Evolutionary conservation across 306 rosid species (phyloP), one percentile per base, ranked within the genome.

Genomic region (Ceratonia siliqua): DNA sequence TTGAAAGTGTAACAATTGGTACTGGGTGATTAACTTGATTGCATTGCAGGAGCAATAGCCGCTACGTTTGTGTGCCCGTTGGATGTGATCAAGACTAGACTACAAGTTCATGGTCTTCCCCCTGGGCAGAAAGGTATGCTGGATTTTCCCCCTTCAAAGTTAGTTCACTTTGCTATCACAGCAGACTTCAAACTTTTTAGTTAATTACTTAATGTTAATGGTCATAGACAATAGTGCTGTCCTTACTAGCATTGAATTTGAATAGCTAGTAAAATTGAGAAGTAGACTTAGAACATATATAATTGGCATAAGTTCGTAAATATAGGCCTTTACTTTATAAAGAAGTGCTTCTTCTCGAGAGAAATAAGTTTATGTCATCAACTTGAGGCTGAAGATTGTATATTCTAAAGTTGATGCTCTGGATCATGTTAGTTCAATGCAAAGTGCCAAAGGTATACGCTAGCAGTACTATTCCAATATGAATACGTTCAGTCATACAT

Each of bases 71-170:
- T 94, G 53, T 94, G 97, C 65, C 99, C 99, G 2, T 82, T 94
- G 85, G 99, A 94, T 86, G 99, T 94, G 82, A 94, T 94, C 90
- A 94, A 91, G 87, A 94, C 99, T 27, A 92, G 99, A 79, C 74
- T 94, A 53, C 99, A 94, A 82, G 99, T 94, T 61, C 97, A 92
- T 78, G 99, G 99, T 53, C 79, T 87, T 80, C 97, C 96, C 18
- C 55, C 89, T 69, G 84, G 79, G 8, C 96, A 88, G 43, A 85
- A 80, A 84, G 99, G 99, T 94, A 81, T 62, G 68, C 68, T 62
- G 8, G 68, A 62, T 62, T 36, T 5, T 5, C 6, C 3, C 46
- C 28, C 68, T n/a, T 33, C 28, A 13, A 28, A 39, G 52, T 22
- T 61, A 7, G 68, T 56, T 64, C 35, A 13, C 27, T 53, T 39